phyloP scores from a whole-genome alignment of 2,329 filamentous ascomycete genomes.

The Nigrograna mackinnonii region DNA sequence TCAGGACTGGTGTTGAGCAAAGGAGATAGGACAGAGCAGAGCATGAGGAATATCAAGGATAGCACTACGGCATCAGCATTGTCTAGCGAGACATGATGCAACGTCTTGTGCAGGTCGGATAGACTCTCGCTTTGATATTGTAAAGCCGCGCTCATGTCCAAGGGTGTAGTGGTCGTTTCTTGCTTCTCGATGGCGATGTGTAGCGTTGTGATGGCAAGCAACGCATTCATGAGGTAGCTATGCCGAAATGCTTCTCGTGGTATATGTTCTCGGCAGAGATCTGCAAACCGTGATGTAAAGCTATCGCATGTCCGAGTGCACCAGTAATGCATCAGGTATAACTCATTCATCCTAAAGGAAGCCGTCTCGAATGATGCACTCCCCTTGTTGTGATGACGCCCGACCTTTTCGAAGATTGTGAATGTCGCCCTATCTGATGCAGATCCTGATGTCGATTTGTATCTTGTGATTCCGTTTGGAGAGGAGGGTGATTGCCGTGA shows the following conservation, averaged over 20 bases:
- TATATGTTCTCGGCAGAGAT: conserved; percentile 11
- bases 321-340: conserved; percentile 5
- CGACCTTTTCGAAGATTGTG: background rate
- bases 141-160: background rate
- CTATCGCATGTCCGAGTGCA: conserved; percentile 3
- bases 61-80: conserved; percentile 2
- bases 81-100: background rate
- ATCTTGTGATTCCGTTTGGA: background rate
- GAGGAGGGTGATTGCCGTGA: background rate
- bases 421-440: background rate
- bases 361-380: background rate
- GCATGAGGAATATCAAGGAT: background rate
- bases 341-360: background rate
- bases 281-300: conserved; percentile 6
- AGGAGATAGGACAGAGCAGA: conserved; percentile 2
- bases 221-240: conserved; percentile 17
- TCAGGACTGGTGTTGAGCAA: background rate
- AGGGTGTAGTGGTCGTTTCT: background rate
- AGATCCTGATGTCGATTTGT: background rate
- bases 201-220: conserved; percentile 13
- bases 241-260: conserved; percentile 14
- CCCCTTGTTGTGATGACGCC: no score
- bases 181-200: conserved; percentile 7
- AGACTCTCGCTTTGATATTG: conserved; percentile 1
- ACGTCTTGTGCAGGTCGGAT: background rate